Evolutionary conservation across 305 asterid species (phyloP).

Genomic region (Solanum aculeatissimum): DNA sequence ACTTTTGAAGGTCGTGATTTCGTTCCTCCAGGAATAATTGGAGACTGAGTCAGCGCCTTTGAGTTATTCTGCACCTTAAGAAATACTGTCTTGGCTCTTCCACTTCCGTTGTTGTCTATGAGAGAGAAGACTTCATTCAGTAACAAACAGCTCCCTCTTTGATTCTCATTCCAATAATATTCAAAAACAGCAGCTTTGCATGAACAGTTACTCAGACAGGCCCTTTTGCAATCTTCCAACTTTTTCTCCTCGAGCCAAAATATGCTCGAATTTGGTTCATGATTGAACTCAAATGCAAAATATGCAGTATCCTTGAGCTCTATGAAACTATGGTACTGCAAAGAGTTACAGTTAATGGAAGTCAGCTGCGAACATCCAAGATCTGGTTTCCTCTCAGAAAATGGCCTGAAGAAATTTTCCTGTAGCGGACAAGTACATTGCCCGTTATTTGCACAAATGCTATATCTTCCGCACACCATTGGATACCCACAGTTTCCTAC

Average conservation of each 20-base stretch:
- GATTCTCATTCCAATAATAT: not conserved
- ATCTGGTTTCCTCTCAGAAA: not conserved
- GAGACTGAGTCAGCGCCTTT: not conserved
- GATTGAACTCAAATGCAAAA: not conserved
- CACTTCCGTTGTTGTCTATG: not conserved
- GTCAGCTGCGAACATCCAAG: not conserved
- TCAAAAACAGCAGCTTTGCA: slow-evolving; percentile 2
- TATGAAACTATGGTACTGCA: not conserved
- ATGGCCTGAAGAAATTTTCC: not conserved
- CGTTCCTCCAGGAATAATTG: not conserved
- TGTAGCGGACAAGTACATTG: slow-evolving; percentile 2
- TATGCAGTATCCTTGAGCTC: slow-evolving; percentile 1
- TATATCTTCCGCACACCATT: slow-evolving; percentile 6
- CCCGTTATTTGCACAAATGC: not conserved
- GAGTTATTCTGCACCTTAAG: slow-evolving; percentile 6
- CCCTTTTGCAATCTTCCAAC: slow-evolving; percentile 1
- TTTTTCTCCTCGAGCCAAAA: not conserved
- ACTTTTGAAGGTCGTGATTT: not conserved
- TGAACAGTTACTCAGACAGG: slow-evolving; percentile 13
- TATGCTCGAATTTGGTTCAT: not conserved
- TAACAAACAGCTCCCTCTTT: not conserved
- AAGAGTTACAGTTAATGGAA: slow-evolving; percentile 3
- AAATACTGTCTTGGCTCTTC: not conserved
- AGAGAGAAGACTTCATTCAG: slow-evolving; percentile 4
- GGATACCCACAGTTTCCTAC: not conserved